Evolutionary conservation across 768 basidiomycete species (phyloP), one percentile per base, ranked within the genome.

Genomic region (Lactarius akahatsu): DNA sequence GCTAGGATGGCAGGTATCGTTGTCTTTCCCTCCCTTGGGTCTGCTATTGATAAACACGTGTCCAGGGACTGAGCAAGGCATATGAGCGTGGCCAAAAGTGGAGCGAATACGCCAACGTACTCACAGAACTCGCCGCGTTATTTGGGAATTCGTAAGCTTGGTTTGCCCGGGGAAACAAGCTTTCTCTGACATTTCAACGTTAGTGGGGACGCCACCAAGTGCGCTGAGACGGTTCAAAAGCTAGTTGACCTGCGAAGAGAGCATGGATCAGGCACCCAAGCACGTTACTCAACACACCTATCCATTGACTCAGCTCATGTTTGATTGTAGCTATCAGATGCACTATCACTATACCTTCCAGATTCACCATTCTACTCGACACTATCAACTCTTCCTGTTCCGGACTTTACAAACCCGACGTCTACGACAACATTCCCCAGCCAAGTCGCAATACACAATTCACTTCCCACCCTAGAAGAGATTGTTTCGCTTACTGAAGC

Each of bases 141-240:
- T 85, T 88, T 69, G 77, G 79, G 3, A 82, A 86, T 66, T 74
- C 77, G 94, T 94, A 72, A 61, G 85, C 73, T 6, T 13, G 47
- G 11, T 43, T 15, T 36, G 11, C 36, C 7, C 2, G 50, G 7
- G 13, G 30, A 26, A 26, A 16, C 4, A 10, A 30, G 13, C 10
- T 18, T 38, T 38, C 43, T 30, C 55, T 11, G 34, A 45, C 47
- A 2, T 23, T 62, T 30, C 28, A 6, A 55, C 61, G 28, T 60
- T 13, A 69, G 65, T 26, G 62, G 45, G 18, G 95, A 98, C 72
- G 83, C 82, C 0, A 78, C 79, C 6, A 96, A 92, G 77, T 91
- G 89, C 66, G 94, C 91, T 2, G 91, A 94, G 74, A 79, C 81
- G 1, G 73, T 96, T 54, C 93, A 97, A 73, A 93, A 88, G 71